Conservation (phyloP, 257 asterid species). For the Jacaranda copaia region DNA sequence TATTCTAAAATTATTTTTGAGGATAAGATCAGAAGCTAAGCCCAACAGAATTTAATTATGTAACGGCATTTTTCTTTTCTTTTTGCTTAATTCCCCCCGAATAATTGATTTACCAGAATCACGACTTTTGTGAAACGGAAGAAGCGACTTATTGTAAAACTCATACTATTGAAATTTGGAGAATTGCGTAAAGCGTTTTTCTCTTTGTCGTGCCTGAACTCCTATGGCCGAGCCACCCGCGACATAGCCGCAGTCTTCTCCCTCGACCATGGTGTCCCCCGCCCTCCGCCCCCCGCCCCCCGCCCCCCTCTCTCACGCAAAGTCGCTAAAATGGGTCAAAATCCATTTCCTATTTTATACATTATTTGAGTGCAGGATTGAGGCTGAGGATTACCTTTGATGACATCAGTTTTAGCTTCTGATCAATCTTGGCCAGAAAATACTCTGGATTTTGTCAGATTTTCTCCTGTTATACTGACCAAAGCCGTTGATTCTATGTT, state of each 20-base stretch:
- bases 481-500: neutral
- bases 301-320: constrained; percentile 19
- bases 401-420: neutral
- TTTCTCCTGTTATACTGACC: neutral
- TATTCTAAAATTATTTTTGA: neutral
- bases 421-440: neutral
- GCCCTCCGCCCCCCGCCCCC: no score
- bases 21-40: no score
- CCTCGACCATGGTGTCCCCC: constrained; percentile 46
- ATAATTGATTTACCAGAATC: no score
- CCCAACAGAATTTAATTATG: no score
- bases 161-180: neutral
- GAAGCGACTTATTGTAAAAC: no score
- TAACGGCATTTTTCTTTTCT: no score
- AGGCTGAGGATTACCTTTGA: neutral
- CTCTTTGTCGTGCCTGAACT: constrained; percentile 7
- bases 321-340: neutral
- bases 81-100: no score
- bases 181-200: neutral
- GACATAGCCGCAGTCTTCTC: constrained; percentile 36
- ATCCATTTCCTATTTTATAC: neutral
- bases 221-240: constrained; percentile 32
- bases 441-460: constrained; percentile 4
- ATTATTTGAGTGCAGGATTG: constrained; percentile 1
- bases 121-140: no score